A percentile compares a stretch with the other conserved stretches of the same genome.
Conservation (phyloP, 2,329 filamentous ascomycete genomes). For the Cladophialophora immunda region DNA sequence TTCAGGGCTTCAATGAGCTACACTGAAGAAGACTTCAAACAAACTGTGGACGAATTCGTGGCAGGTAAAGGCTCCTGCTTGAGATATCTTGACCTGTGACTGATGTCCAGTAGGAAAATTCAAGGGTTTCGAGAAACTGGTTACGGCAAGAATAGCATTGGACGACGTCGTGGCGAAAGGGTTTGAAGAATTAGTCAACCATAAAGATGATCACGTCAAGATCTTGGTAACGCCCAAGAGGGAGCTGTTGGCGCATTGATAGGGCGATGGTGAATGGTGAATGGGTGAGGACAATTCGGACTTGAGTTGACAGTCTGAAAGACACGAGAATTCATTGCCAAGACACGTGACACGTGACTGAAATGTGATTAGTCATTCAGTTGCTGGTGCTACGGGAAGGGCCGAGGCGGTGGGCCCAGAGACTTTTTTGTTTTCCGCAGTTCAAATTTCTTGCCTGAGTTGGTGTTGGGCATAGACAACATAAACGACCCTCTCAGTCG, state of each 20-base stretch:
- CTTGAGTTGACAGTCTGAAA: background rate
- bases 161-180: conserved; percentile 46
- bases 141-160: conserved; percentile 46
- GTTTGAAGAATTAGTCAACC: conserved; percentile 45
- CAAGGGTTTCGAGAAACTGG: conserved; percentile 45
- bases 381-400: conserved; percentile 1
- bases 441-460: background rate
- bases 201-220: conserved; percentile 49
- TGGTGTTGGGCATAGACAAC: background rate
- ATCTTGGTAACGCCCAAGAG: conserved; percentile 44
- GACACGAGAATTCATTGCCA: background rate
- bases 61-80: conserved; percentile 22
- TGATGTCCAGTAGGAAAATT: conserved; percentile 43
- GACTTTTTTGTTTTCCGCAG: background rate
- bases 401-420: background rate
- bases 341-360: background rate
- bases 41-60: conserved; percentile 42
- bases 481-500: background rate
- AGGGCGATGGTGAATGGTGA: background rate
- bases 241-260: conserved; percentile 21
- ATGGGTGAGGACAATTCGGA: too few relatives aligned
- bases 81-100: background rate
- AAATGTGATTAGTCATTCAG: background rate
- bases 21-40: conserved; percentile 45
- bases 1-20: conserved; percentile 45